Percentiles rank a stretch among this genome's conserved stretches.
Evolutionary conservation across 2,329 filamentous ascomycete genomes (phyloP).

Genomic region (Daldinia eschscholtzii): DNA sequence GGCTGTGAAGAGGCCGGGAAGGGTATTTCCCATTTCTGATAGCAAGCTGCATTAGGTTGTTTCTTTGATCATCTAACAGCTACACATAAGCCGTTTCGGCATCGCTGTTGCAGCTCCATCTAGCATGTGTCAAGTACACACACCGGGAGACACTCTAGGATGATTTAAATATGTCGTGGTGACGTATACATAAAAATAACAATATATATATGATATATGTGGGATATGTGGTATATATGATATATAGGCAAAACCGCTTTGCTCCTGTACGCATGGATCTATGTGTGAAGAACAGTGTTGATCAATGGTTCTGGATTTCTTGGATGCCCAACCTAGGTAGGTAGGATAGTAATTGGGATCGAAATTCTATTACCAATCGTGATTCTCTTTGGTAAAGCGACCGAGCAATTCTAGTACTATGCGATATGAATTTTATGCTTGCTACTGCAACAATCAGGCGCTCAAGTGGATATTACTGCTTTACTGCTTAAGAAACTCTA

Average conservation of each 20-base stretch:
- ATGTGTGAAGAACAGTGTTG: not conserved
- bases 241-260: not conserved
- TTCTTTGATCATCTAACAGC: slow-evolving; percentile 23
- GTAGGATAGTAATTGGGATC: slow-evolving; percentile 6
- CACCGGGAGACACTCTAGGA: not conserved
- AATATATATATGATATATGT: too few species aligned
- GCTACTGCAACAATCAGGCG: slow-evolving; percentile 26
- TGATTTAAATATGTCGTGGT: slow-evolving; percentile 18
- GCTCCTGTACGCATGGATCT: not conserved
- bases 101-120: slow-evolving; percentile 15
- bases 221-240: not conserved
- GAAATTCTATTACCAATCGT: slow-evolving; percentile 29
- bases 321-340: not conserved
- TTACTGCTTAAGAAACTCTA: slow-evolving; percentile 15
- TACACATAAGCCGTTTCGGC: slow-evolving; percentile 7
- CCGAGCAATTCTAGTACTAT: slow-evolving; percentile 15
- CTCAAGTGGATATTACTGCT: slow-evolving; percentile 9
- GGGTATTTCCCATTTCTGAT: slow-evolving; percentile 30
- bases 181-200: slow-evolving; percentile 26
- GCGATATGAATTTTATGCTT: slow-evolving; percentile 16
- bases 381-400: slow-evolving; percentile 8
- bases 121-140: slow-evolving; percentile 6
- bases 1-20: slow-evolving; percentile 13
- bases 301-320: slow-evolving; percentile 9
- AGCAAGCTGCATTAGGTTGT: slow-evolving; percentile 14